A percentile compares a stretch with the other conserved stretches of the same genome.
phyloP scores from a whole-genome alignment of 2,329 filamentous ascomycete species.

The Paracamarosporium sp. region DNA sequence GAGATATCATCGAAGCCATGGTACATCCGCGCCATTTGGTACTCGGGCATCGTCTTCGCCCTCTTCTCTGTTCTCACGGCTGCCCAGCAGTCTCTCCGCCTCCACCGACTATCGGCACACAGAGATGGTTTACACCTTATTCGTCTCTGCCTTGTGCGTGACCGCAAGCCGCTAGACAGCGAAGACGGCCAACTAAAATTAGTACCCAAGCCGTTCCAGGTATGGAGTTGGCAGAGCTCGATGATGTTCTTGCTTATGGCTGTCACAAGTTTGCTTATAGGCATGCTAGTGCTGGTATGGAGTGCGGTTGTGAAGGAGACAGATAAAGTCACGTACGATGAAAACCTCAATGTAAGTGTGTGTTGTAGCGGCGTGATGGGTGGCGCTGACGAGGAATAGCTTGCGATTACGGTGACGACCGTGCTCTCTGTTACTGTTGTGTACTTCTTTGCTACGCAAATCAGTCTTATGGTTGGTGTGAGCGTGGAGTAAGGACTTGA shows the following conservation, averaged over 20 bases:
- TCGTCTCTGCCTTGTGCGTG: slow-evolving; percentile 11
- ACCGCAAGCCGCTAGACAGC: slow-evolving; percentile 11
- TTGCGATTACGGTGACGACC: slow-evolving; percentile 9
- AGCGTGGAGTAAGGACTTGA: slow-evolving; percentile 1
- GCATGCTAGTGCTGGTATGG: slow-evolving; percentile 11
- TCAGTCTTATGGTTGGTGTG: slow-evolving; percentile 14
- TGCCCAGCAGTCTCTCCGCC: slow-evolving; percentile 10
- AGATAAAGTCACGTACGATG: not conserved
- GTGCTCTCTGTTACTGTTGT: not conserved
- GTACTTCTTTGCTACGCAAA: slow-evolving; percentile 11
- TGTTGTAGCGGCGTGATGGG: not conserved
- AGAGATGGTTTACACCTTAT: slow-evolving; percentile 8
- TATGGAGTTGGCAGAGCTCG: slow-evolving; percentile 11
- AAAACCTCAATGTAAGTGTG: slow-evolving; percentile 7
- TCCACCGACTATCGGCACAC: slow-evolving; percentile 10
- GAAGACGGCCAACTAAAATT: slow-evolving; percentile 9
- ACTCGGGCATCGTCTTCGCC: slow-evolving; percentile 12
- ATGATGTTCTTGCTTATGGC: slow-evolving; percentile 14
- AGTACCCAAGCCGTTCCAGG: slow-evolving; percentile 9
- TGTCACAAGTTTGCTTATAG: slow-evolving; percentile 6
- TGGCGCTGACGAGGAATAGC: not conserved
- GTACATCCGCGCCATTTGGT: slow-evolving; percentile 13
- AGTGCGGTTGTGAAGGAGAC: slow-evolving; percentile 1
- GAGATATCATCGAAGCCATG: slow-evolving; percentile 11
- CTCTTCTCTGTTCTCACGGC: slow-evolving; percentile 14